phyloP scores from a whole-genome alignment of 163 green algal species.

The Trebouxiophyceae sp. region DNA sequence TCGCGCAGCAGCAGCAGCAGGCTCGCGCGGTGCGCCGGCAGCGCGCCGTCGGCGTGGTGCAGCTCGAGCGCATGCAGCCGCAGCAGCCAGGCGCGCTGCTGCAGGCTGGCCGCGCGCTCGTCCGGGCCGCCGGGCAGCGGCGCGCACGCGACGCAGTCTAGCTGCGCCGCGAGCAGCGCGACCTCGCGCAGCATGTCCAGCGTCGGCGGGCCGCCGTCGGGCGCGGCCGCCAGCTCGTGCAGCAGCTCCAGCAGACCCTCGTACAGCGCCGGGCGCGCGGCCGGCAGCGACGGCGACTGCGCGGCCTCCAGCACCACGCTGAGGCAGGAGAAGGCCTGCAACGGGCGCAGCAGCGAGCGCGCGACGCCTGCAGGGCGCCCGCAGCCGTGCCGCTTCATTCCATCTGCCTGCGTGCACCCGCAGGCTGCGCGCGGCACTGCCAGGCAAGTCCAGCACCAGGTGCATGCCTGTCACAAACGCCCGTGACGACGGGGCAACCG shows the following conservation, averaged over 20 bases:
- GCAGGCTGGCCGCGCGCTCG: conserved; percentile 17
- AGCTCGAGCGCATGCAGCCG: conserved; percentile 37
- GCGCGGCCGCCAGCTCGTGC: conserved; percentile 20
- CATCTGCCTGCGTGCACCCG: not conserved
- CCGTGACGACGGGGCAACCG: too few relatives aligned
- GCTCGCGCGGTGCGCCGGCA: conserved; percentile 15
- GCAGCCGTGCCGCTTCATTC: not conserved
- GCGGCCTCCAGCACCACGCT: conserved; percentile 29
- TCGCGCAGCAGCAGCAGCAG: conserved; percentile 19
- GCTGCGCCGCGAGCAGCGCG: conserved; percentile 20
- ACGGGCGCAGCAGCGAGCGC: conserved; percentile 25
- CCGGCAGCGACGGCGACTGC: conserved; percentile 7
- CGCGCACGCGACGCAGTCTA: conserved; percentile 21
- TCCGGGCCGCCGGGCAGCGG: conserved; percentile 13
- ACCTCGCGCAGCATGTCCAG: conserved; percentile 27
- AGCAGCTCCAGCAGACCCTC: conserved; percentile 34
- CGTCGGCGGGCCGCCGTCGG: conserved; percentile 22
- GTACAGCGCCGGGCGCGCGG: conserved; percentile 37
- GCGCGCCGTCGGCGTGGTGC: conserved; percentile 15
- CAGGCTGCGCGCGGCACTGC: not conserved
- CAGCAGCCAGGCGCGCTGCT: conserved; percentile 49
- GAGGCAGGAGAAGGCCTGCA: conserved; percentile 39
- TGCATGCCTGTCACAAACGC: too few relatives aligned
- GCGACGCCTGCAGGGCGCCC: conserved; percentile 12
- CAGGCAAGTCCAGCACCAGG: too few relatives aligned